Evolutionary conservation across 1,284 basidiomycete genomes (phyloP).

Genomic region (Retiboletus flavoniger): DNA sequence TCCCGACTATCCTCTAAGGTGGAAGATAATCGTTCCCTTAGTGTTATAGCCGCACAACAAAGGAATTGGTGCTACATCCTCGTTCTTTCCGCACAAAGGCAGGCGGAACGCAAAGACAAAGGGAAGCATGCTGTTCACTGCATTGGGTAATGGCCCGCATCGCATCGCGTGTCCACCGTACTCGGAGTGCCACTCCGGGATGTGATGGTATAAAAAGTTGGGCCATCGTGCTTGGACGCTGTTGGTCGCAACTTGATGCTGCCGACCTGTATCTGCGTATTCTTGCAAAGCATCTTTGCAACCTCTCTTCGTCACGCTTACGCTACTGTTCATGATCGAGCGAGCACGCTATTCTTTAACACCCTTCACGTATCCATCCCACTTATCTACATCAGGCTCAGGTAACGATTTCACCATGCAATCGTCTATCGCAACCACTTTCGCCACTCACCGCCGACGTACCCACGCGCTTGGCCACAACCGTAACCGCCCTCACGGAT

Average conservation of each 20-base stretch:
- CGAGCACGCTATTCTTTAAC: background rate
- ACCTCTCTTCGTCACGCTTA: background rate
- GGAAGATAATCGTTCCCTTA: background rate
- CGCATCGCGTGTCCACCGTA: background rate
- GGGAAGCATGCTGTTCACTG: conserved; percentile 1
- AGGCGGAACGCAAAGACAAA: conserved; percentile 13
- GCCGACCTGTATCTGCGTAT: background rate
- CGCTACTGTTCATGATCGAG: background rate
- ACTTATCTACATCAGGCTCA: background rate
- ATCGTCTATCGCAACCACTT: background rate
- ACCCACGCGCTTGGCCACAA: background rate
- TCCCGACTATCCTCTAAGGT: background rate
- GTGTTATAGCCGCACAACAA: conserved; percentile 10
- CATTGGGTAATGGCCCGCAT: background rate
- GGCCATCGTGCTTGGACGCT: background rate
- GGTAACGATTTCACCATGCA: conserved; percentile 5
- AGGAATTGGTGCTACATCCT: background rate
- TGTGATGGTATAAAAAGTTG: conserved; percentile 20
- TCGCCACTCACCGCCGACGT: background rate
- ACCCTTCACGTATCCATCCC: background rate
- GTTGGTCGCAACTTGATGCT: background rate
- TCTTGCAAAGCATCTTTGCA: background rate
- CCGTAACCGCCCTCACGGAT: background rate
- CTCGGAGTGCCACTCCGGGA: conserved; percentile 12
- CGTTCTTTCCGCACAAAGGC: conserved; percentile 17